phyloP scores from a whole-genome alignment of 2,329 filamentous ascomycete species.

The Verticillium nonalfalfae region DNA sequence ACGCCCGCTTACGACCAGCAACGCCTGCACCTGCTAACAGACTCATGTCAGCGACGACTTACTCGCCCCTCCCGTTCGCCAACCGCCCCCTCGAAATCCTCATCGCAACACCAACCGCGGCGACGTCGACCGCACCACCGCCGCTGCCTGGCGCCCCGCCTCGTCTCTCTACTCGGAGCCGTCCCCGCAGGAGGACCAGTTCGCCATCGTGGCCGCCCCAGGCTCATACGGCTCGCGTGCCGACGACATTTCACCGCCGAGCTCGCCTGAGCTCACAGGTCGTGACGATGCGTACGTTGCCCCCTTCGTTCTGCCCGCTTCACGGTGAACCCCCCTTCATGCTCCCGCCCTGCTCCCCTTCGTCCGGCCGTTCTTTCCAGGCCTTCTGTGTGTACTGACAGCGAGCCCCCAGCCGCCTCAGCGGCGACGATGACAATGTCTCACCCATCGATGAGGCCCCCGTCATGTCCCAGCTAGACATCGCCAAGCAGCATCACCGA shows the following conservation, averaged over 20 bases:
- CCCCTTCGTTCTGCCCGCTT: not conserved
- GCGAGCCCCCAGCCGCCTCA: slow-evolving; percentile 4
- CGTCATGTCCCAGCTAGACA: slow-evolving; percentile 24
- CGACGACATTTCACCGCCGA: slow-evolving; percentile 47
- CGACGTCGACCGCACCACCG: not conserved
- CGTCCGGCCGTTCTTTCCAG: not conserved
- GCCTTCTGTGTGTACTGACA: slow-evolving; percentile 7
- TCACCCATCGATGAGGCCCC: slow-evolving; percentile 46
- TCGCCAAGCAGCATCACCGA: slow-evolving; percentile 1
- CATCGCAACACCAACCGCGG: slow-evolving; percentile 1
- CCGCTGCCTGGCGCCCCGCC: slow-evolving; percentile 8
- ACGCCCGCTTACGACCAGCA: not conserved
- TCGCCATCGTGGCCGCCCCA: slow-evolving; percentile 13
- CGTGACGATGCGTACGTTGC: slow-evolving; percentile 33
- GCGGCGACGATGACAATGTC: slow-evolving; percentile 27
- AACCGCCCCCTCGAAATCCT: not conserved
- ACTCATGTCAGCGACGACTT: slow-evolving; percentile 3
- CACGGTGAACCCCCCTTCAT: not conserved
- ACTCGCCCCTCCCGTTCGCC: slow-evolving; percentile 2
- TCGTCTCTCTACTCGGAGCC: slow-evolving; percentile 8
- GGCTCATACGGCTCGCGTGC: slow-evolving; percentile 7
- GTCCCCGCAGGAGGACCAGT: slow-evolving; percentile 8
- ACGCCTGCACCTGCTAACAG: too few relatives aligned
- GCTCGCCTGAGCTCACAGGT: slow-evolving; percentile 43
- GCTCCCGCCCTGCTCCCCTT: not conserved